These are phyloP conservation scores for Penicillium ochrochloron DNA, from an alignment of 495 filamentous ascomycete species.

Conservation along the genomic window DNA sequence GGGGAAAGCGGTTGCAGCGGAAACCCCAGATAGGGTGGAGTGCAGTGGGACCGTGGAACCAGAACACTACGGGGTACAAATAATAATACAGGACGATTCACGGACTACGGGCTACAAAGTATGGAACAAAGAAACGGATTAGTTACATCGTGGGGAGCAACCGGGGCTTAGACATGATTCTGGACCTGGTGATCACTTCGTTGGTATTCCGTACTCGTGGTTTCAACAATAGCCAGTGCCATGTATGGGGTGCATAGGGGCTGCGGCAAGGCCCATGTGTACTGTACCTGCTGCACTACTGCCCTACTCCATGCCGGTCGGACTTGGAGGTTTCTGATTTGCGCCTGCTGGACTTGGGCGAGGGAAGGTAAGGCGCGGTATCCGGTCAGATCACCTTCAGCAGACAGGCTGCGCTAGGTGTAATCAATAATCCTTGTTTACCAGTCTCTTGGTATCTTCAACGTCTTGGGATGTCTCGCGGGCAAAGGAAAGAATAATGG, in stretches of 20 bases:
- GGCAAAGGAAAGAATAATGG: background rate
- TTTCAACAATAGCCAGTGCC: conserved; percentile 1
- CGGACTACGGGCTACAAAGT: background rate
- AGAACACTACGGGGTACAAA: background rate
- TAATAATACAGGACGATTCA: background rate
- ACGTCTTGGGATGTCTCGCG: background rate
- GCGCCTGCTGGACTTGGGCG: background rate
- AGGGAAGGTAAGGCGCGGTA: background rate
- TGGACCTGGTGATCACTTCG: conserved; percentile 25
- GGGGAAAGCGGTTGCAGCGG: conserved; percentile 44
- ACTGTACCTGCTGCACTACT: conserved; percentile 23
- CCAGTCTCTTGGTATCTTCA: conserved; percentile 3
- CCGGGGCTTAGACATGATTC: conserved; percentile 16
- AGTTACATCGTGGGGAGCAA: conserved; percentile 4
- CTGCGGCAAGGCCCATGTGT: conserved; percentile 7
- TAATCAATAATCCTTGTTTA: conserved; percentile 10
- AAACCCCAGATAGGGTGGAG: conserved; percentile 41
- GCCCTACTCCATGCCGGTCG: conserved; percentile 16
- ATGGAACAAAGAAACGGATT: background rate
- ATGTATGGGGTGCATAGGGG: background rate
- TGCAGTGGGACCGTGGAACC: conserved; percentile 33
- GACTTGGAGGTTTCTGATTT: background rate
- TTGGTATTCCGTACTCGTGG: background rate
- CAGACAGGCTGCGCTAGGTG: background rate
- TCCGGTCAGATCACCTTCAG: background rate